phyloP scores from a whole-genome alignment of 163 green algal genomes.

The Prototheca stagnorum region DNA sequence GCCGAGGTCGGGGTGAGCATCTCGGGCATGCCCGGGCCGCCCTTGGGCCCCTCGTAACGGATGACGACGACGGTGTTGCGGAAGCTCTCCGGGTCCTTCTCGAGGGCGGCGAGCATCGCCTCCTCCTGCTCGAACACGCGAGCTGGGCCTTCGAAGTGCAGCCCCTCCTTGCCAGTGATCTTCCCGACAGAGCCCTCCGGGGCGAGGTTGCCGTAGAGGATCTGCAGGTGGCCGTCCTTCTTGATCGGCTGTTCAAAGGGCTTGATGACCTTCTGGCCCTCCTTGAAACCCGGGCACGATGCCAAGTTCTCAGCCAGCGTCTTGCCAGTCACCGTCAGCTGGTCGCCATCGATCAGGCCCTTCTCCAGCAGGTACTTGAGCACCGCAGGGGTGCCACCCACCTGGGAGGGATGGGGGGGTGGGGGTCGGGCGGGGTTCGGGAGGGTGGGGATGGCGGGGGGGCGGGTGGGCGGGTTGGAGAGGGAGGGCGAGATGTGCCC shows the following conservation, averaged over 20 bases:
- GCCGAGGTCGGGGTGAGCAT: slow-evolving; percentile 93
- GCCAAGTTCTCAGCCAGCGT: slow-evolving; percentile 90
- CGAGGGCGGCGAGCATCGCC: slow-evolving; percentile 81
- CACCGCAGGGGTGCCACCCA: slow-evolving; percentile 87
- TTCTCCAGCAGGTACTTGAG: slow-evolving; percentile 89
- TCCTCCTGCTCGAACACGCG: slow-evolving; percentile 79
- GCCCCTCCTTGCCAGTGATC: slow-evolving; percentile 97
- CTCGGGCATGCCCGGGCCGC: slow-evolving; percentile 95
- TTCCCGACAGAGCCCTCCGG: slow-evolving; percentile 90
- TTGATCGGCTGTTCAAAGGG: slow-evolving; percentile 89
- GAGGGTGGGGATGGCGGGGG: too few relatives aligned
- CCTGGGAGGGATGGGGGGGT: slow-evolving; percentile 23
- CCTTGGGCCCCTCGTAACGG: slow-evolving; percentile 86
- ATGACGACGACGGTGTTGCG: slow-evolving; percentile 88
- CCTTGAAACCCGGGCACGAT: slow-evolving; percentile 53
- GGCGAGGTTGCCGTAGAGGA: slow-evolving; percentile 93
- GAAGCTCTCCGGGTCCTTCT: slow-evolving; percentile 52
- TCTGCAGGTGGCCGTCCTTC: slow-evolving; percentile 62
- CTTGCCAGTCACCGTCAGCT: slow-evolving; percentile 76
- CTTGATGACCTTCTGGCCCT: slow-evolving; percentile 78
- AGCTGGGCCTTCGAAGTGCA: slow-evolving; percentile 65
- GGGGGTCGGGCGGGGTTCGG: not conserved
- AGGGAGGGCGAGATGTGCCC: not conserved
- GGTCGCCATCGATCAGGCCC: slow-evolving; percentile 76
- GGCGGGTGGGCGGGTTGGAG: too few relatives aligned